Percentiles rank a stretch among this genome's conserved stretches.
These are phyloP conservation scores for Trichoderma lentiforme DNA, from an alignment of 2,329 filamentous ascomycete genomes.

Conservation along the genomic window DNA sequence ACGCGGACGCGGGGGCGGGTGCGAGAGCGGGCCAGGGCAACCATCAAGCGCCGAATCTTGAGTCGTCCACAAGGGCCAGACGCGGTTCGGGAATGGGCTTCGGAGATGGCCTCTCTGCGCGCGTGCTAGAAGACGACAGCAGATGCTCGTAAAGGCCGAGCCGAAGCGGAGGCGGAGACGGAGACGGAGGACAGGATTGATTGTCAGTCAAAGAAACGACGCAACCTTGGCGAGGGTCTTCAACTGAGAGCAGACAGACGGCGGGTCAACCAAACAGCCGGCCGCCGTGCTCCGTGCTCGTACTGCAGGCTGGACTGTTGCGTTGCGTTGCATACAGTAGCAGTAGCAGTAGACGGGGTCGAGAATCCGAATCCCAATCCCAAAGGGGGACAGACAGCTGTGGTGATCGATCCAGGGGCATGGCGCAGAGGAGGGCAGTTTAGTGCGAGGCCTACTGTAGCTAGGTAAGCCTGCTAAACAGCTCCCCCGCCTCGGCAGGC, in stretches of 20 bases:
- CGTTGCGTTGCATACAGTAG: not conserved
- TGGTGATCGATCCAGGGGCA: slow-evolving; percentile 7
- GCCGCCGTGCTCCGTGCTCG: slow-evolving; percentile 9
- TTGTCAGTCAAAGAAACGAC: slow-evolving; percentile 2
- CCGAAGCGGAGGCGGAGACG: slow-evolving; percentile 3
- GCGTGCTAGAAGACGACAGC: not conserved
- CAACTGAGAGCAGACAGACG: not conserved
- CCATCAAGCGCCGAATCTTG: not conserved
- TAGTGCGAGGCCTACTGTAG: not conserved
- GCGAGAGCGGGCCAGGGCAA: slow-evolving; percentile 11
- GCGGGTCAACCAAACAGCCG: slow-evolving; percentile 11
- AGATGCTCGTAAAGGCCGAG: not conserved
- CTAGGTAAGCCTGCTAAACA: not conserved
- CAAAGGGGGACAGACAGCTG: not conserved
- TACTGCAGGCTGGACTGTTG: not conserved
- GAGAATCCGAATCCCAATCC: slow-evolving; percentile 3
- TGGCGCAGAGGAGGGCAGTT: slow-evolving; percentile 1
- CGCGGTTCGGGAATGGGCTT: not conserved
- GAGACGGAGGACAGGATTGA: not conserved
- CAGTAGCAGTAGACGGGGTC: not conserved
- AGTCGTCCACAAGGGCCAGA: not conserved
- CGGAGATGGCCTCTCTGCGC: slow-evolving; percentile 4
- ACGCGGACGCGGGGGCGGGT: not conserved
- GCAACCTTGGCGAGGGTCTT: not conserved
- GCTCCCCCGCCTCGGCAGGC: not conserved